A percentile compares a stretch with the other conserved stretches of the same genome.
Conservation (phyloP, 192 early-diverging fungal genomes). For the Entophlyctis luteolus region DNA sequence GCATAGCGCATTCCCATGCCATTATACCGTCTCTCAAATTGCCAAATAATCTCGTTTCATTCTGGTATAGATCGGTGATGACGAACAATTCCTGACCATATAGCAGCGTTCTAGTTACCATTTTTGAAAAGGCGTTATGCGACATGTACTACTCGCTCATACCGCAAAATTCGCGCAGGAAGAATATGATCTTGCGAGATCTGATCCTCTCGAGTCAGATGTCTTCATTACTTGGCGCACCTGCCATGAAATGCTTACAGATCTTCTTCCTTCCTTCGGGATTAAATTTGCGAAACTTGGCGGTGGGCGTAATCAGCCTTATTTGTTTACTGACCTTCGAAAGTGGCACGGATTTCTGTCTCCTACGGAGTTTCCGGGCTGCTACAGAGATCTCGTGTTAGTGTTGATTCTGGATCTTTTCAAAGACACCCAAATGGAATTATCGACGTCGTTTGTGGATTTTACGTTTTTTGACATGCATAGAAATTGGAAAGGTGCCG, state of each 20-base stretch:
- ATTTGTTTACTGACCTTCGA: neutral
- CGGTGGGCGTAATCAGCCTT: neutral
- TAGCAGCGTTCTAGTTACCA: no score
- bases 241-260: neutral
- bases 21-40: no score
- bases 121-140: no score
- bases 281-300: constrained; percentile 13
- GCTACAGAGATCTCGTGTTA: neutral
- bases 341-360: constrained; percentile 14
- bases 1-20: no score
- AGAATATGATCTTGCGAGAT: constrained; percentile 14
- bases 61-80: no score
- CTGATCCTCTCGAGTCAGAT: neutral
- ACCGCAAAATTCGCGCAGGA: no score
- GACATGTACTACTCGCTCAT: no score
- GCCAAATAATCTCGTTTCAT: no score
- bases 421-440: neutral
- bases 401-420: neutral
- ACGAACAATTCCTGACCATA: no score
- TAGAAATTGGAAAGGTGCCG: neutral
- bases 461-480: neutral
- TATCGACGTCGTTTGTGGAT: neutral
- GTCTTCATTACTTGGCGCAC: neutral
- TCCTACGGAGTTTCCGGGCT: neutral
- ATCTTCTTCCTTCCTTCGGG: neutral